Evolutionary conservation across 192 early-diverging fungal species (phyloP), one percentile per base, ranked within the genome.

Genomic region (Thamnidium elegans): DNA sequence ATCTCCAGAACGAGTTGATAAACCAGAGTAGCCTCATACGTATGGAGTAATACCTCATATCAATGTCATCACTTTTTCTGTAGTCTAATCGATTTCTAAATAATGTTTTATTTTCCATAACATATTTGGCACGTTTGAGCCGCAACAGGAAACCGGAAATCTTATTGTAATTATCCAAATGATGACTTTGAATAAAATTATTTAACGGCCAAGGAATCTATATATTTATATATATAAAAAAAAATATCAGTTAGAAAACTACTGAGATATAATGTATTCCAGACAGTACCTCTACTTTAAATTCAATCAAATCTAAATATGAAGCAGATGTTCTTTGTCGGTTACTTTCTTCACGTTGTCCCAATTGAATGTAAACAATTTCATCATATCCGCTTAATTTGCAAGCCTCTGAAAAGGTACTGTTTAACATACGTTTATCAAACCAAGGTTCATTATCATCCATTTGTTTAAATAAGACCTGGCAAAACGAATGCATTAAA

Each of bases 21-120:
- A 78, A 78, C 76, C 76, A 78, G 20, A 78, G 62, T 8, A 78
- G 61, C 4, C 71, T 66, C 55, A 75, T 62, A 19, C 76, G 53
- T 7, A 78, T 21, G 0, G 66, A 66, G 68, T 78, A 78, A 62
- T 75, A 75, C 13, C 58, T 34, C 23, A 68, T 64, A 47, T 61
- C 70, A 26, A 55, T 70, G n/a, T 43, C 52, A 43, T 39, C 53
- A 43, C 14, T 32, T 46, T 32, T 46, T 7, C 14, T 46, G 7
- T 63, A 32, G 15, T 15, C 59, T 20, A 39, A 14, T 32, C 48
- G 50, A 7, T 55, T 45, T 60, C 56, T 44, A 50, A 60, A 78
- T 31, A 78, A 59, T 10, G 73, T 47, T 4, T 71, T 52, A 5
- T 71, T 44, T 47, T 78, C 76, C 50, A 78, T 54, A 13, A 75